Evolutionary conservation across 2,329 filamentous ascomycete genomes (phyloP), one percentile per base, ranked within the genome.

Genomic region (Erysiphe pulchra): DNA sequence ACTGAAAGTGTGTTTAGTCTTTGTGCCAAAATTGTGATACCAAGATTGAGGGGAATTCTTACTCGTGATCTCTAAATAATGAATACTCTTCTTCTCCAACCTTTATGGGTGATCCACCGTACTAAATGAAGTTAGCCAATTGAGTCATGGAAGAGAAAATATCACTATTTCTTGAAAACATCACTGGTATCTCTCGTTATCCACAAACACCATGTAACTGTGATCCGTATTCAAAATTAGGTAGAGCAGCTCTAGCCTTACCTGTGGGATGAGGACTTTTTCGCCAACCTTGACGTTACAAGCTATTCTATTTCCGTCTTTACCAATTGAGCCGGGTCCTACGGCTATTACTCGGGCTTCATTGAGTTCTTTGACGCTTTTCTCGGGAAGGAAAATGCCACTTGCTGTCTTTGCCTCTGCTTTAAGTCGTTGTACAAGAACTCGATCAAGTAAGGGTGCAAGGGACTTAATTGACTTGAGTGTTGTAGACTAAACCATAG

Each of bases 61-160:
- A 95, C 87, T 98, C 90, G 69, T 85, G 81, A 66, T 98, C 90
- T 59, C 90, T 75, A 80, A 93, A 98, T 53, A 98, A 76, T 52
- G 80, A 77, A 70, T 75, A 95, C 68, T 98, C 90, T 55, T 95
- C 85, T 57, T 98, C 87, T 55, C 87, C 90, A 56, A 95, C 83
- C 75, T 95, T 95, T 63, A 98, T 77, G 52, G 87, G 80, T 60
- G 80, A 90, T 52, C 90, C 90, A 59, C 90, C 90, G 60, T 79
- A 98, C 83, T 92, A 57, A n/a, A n/a, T 12, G 14, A 12, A 34
- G 32, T 34, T 34, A 34, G 32, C 14, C 20, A 24, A 6, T 24
- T 24, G 20, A 24, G 20, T 24, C 6, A 6, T 24, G 20, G 20
- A 24, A 24, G 20, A 24, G 6, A 24, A 24, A 24, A 24, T 3